phyloP scores from a whole-genome alignment of 768 basidiomycete genomes.

The Rhizopogon salebrosus region DNA sequence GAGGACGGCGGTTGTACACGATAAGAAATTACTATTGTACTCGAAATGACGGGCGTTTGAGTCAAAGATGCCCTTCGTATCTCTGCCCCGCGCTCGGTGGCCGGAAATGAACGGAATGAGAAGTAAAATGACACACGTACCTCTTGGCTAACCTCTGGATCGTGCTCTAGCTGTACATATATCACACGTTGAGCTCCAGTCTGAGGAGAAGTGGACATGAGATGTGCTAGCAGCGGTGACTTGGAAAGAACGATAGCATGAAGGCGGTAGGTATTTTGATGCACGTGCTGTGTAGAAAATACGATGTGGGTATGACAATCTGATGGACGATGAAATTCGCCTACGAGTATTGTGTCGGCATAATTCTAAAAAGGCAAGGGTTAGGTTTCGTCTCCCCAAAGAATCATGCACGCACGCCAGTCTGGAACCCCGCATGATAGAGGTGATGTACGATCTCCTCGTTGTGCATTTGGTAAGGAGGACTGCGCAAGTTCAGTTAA shows the following conservation, averaged over 20 bases:
- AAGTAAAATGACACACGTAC: conserved; percentile 40
- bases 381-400: conserved; percentile 6
- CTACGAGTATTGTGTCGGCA: conserved; percentile 73
- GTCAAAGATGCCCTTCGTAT: conserved; percentile 14
- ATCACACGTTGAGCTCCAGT: conserved; percentile 60
- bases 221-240: conserved; percentile 82
- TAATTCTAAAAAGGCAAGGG: conserved; percentile 53
- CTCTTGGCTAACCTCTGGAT: conserved; percentile 82
- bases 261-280: conserved; percentile 68
- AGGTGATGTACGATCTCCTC: conserved; percentile 75
- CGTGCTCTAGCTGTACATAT: conserved; percentile 69
- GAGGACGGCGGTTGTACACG: conserved; percentile 10
- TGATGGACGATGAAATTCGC: conserved; percentile 21
- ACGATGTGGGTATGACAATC: conserved; percentile 5
- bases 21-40: conserved; percentile 12
- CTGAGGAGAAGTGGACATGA: conserved; percentile 79
- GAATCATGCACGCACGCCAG: conserved; percentile 53
- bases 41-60: conserved; percentile 12
- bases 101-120: conserved; percentile 25
- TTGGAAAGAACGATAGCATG: conserved; percentile 85
- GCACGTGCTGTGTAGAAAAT: conserved; percentile 52
- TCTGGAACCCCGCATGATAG: conserved; percentile 76
- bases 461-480: conserved; percentile 60
- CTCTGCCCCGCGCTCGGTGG: conserved; percentile 20
- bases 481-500: conserved; percentile 15